Conservation (phyloP, 768 basidiomycete genomes). For the Suillus plorans region DNA sequence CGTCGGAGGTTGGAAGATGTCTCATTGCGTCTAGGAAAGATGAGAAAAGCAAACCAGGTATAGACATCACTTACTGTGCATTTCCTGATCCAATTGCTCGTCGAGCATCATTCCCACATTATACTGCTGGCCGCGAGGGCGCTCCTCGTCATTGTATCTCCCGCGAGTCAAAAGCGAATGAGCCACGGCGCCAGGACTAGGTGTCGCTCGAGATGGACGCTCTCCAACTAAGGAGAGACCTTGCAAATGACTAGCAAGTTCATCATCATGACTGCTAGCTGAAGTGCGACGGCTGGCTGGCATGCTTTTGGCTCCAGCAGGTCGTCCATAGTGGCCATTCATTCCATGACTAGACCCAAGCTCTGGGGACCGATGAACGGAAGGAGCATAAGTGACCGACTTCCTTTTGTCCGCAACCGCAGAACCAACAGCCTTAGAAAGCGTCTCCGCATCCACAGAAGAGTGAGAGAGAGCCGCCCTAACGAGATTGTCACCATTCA, state of each 20-base stretch:
- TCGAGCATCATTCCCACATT: conserved; percentile 91
- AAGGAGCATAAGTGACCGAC: conserved; percentile 82
- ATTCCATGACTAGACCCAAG: conserved; percentile 41
- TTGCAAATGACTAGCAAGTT: conserved; percentile 73
- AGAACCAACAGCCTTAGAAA: conserved; percentile 69
- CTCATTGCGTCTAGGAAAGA: conserved; percentile 73
- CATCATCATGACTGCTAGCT: conserved; percentile 84
- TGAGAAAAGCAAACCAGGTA: conserved; percentile 15
- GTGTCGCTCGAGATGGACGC: conserved; percentile 54
- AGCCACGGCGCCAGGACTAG: conserved; percentile 49
- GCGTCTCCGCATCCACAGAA: conserved; percentile 57
- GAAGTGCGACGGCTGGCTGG: conserved; percentile 89
- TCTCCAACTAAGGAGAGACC: conserved; percentile 70
- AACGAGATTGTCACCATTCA: conserved; percentile 56
- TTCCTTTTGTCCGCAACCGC: conserved; percentile 76
- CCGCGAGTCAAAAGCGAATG: conserved; percentile 55
- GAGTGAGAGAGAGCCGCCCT: conserved; percentile 47
- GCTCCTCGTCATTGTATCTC: conserved; percentile 60
- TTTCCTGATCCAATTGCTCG: conserved; percentile 90
- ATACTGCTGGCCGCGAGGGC: conserved; percentile 56
- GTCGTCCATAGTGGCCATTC: conserved; percentile 60
- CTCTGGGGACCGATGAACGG: conserved; percentile 74
- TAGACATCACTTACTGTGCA: conserved; percentile 69
- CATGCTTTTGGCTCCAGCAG: conserved; percentile 87
- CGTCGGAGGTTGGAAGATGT: conserved; percentile 83